Evolutionary conservation across 805 yeast genomes (phyloP).

Genomic region (Metschnikowia aberdeeniae): DNA sequence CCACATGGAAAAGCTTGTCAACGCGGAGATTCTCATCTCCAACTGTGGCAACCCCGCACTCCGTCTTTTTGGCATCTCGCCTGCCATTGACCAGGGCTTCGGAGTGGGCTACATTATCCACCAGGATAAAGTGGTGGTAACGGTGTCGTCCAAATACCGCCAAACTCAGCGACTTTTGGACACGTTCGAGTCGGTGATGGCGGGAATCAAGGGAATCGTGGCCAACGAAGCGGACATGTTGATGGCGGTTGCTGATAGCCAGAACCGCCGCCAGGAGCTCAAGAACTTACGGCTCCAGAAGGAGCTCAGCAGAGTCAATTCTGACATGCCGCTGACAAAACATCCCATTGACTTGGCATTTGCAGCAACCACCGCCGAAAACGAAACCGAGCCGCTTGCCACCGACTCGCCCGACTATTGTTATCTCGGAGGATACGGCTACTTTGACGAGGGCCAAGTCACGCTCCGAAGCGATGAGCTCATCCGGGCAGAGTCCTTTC

Average conservation of each 20-base stretch:
- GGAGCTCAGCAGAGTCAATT: constrained; percentile 29
- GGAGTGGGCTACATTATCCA: constrained; percentile 92
- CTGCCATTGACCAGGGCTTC: constrained; percentile 84
- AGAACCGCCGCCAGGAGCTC: constrained; percentile 30
- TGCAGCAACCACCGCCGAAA: constrained; percentile 1
- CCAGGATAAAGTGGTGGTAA: constrained; percentile 69
- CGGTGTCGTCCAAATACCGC: constrained; percentile 82
- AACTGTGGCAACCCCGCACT: constrained; percentile 93
- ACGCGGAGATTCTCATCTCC: constrained; percentile 34
- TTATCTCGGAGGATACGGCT: constrained; percentile 80
- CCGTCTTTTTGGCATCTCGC: constrained; percentile 86
- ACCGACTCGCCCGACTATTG: constrained; percentile 27
- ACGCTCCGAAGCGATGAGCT: constrained; percentile 46
- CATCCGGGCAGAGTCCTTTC: constrained; percentile 27
- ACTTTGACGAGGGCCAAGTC: constrained; percentile 69
- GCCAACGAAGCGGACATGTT: constrained; percentile 33
- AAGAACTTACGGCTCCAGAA: constrained; percentile 31
- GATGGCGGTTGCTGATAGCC: constrained; percentile 29
- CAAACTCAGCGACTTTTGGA: constrained; percentile 77
- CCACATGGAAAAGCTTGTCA: constrained; percentile 28
- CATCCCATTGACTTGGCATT: constrained; percentile 23
- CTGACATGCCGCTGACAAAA: constrained; percentile 15
- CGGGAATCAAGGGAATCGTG: constrained; percentile 53
- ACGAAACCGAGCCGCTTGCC: neutral
- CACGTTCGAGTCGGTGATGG: constrained; percentile 59